Percentiles rank a stretch among this genome's conserved stretches.
These are phyloP conservation scores for Ruellia speciosa DNA, from an alignment of 305 asterid species.

Conservation along the genomic window DNA sequence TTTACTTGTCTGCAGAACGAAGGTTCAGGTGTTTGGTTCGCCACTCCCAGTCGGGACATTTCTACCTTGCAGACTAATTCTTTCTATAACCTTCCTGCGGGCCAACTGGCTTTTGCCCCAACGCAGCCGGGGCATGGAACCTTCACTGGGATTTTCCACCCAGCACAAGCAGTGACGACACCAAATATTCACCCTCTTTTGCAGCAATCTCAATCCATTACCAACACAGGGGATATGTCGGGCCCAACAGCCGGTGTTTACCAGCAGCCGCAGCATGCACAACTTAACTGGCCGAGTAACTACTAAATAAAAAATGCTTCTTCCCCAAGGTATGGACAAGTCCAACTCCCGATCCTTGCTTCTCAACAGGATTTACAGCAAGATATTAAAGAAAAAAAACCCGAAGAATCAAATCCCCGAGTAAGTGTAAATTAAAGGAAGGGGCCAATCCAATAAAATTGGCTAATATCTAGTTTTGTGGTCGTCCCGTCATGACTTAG, in stretches of 20 bases:
- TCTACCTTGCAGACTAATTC: constrained; percentile 67
- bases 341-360: constrained; percentile 7
- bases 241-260: constrained; percentile 49
- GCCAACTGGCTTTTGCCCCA: constrained; percentile 69
- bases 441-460: constrained; percentile 17
- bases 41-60: constrained; percentile 65
- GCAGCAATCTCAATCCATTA: constrained; percentile 76
- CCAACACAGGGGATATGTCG: constrained; percentile 62
- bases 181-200: constrained; percentile 59
- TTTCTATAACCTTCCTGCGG: constrained; percentile 81
- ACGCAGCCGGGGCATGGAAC: constrained; percentile 75
- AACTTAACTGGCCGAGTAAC: constrained; percentile 61
- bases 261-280: constrained; percentile 68
- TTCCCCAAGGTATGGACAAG: background rate
- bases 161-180: constrained; percentile 67
- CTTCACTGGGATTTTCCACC: constrained; percentile 70
- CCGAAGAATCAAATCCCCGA: constrained; percentile 7
- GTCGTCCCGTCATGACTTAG: background rate
- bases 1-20: constrained; percentile 51
- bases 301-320: constrained; percentile 29
- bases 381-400: constrained; percentile 7
- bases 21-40: constrained; percentile 68
- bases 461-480: constrained; percentile 2
- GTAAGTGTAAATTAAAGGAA: constrained; percentile 23
- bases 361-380: constrained; percentile 1